phyloP scores from a whole-genome alignment of 106 monocot species.

The Dendrobium officinale region DNA sequence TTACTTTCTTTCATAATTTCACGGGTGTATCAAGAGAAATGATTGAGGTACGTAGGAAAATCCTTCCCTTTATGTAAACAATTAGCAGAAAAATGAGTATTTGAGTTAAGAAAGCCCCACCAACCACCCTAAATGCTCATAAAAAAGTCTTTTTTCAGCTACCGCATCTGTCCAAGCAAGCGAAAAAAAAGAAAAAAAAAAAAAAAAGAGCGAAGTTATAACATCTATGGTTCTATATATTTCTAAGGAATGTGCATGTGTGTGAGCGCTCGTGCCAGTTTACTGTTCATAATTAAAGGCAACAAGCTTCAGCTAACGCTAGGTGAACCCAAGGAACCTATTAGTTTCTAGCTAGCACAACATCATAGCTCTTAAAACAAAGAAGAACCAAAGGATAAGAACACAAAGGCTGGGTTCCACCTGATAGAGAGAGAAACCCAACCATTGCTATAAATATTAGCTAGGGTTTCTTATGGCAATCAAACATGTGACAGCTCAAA shows the following conservation, averaged over 20 bases:
- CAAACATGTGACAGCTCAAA: slow-evolving; percentile 15
- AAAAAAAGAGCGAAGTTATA: background rate
- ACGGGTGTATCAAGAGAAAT: background rate
- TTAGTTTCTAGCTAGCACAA: background rate
- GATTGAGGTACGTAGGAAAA: background rate
- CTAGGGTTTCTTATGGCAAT: background rate
- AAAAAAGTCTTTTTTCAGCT: slow-evolving; percentile 7
- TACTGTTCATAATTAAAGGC: background rate
- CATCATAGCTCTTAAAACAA: background rate
- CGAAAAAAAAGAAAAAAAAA: background rate
- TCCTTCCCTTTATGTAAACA: background rate
- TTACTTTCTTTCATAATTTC: background rate
- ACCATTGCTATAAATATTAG: slow-evolving; percentile 3
- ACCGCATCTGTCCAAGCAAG: background rate
- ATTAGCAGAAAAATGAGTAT: background rate
- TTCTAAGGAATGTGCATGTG: background rate
- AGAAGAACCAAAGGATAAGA: background rate
- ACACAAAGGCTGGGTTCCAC: background rate
- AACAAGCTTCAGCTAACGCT: too few relatives aligned
- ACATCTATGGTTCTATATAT: background rate
- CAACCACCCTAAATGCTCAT: slow-evolving; percentile 1
- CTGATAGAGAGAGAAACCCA: slow-evolving; percentile 5
- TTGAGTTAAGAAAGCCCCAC: background rate
- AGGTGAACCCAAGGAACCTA: background rate
- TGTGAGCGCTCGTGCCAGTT: background rate